Base-by-base conservation (phyloP, 23 red algal species). In the Gracilariopsis chorda region DNA sequence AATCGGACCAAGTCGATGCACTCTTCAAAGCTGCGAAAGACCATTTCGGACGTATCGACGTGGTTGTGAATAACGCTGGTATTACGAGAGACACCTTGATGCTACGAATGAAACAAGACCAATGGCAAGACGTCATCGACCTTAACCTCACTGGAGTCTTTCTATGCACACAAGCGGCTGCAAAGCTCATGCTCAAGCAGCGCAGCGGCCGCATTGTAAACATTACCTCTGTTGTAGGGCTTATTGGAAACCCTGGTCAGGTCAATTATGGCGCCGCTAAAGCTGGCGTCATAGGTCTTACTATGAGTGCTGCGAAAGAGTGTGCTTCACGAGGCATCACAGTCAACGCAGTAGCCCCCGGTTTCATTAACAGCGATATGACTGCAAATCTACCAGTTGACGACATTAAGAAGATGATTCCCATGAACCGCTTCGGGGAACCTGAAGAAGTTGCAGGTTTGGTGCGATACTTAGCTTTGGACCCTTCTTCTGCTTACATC, bases 181-280 rank as follows among this genome's bases (percentile, higher is more conserved):
- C 91, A 40, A 99, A 99, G 60, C 46, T 96, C n/a, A 99, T 99
- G 97, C 71, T 99, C 48, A 99, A 99, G 68, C 78, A 96, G 77
- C 90, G 94, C 20, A 78, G 67, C 12, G 97, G 97, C 0, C 79
- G 97, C 37, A 99, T 99, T 63, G 61, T 99, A 24, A 99, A 99
- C 92, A 99, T 99, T 41, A 74, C 93, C 46, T 91, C 83, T 8
- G 76, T 99, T 46, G 97, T 99, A 7, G 97, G 97, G 19, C 80
- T 94, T 39, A 86, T 99, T 48, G 97, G 97, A 25, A 99, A 99
- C 49, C 41, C 93, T 51, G 97, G 97, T 7, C 97, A 99, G 93
- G 93, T 65, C 7, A 99, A 99, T 65, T 99, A 99, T 93, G 93
- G 88, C 20, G 85, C 97, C 8, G 86, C 97, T 1, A 99, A 99